Evolutionary conservation across 2,329 filamentous ascomycete species (phyloP).

Genomic region (Elsinoe ampelina): DNA sequence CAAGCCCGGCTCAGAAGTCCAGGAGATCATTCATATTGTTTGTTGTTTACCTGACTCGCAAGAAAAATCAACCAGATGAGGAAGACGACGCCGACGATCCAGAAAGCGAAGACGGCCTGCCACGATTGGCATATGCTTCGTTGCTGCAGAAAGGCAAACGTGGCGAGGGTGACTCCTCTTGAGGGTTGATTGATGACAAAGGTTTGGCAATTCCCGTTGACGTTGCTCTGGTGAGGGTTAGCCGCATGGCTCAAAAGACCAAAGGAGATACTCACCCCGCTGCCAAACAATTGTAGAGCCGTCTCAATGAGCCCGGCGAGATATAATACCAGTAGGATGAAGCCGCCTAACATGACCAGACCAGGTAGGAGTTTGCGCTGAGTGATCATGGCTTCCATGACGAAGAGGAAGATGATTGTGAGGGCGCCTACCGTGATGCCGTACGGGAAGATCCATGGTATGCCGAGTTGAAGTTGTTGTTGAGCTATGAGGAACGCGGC

Average conservation of each 20-base stretch:
- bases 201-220: slow-evolving; percentile 50
- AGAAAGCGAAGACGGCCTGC: slow-evolving; percentile 55
- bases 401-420: slow-evolving; percentile 48
- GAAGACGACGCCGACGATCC: slow-evolving; percentile 54
- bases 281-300: slow-evolving; percentile 51
- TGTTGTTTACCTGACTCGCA: slow-evolving; percentile 25
- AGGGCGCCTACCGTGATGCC: slow-evolving; percentile 50
- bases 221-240: slow-evolving; percentile 33
- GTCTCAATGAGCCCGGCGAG: slow-evolving; percentile 55
- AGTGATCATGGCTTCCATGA: slow-evolving; percentile 48
- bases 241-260: neutral
- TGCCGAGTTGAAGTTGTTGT: slow-evolving; percentile 44
- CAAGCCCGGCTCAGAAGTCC: neutral
- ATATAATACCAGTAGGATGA: slow-evolving; percentile 54
- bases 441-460: slow-evolving; percentile 58
- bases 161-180: slow-evolving; percentile 43
- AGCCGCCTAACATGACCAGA: slow-evolving; percentile 50
- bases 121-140: slow-evolving; percentile 55
- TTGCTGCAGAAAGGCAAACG: slow-evolving; percentile 54
- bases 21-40: slow-evolving; percentile 13
- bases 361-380: slow-evolving; percentile 49
- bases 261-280: slow-evolving; percentile 10
- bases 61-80: slow-evolving; percentile 59
- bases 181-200: slow-evolving; percentile 45
- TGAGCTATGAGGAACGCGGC: slow-evolving; percentile 52